Evolutionary conservation across 2,329 filamentous ascomycete genomes (phyloP).

Genomic region (Tolypocladium ophioglossoides): DNA sequence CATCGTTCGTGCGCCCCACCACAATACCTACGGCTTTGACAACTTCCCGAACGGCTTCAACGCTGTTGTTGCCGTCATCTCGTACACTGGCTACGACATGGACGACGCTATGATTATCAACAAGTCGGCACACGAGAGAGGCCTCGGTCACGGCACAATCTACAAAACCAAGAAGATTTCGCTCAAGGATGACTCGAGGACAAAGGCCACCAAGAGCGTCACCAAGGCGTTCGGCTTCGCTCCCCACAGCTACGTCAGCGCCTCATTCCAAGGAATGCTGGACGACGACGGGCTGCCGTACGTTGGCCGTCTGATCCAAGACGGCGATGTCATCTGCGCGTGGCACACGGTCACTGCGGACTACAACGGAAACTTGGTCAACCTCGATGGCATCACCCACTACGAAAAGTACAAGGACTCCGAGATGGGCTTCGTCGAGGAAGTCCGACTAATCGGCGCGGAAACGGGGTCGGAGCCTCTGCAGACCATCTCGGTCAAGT

Average conservation of each 20-base stretch:
- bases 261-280: slow-evolving; percentile 58
- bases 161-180: slow-evolving; percentile 96
- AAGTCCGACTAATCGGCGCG: slow-evolving; percentile 80
- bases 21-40: slow-evolving; percentile 94
- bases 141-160: slow-evolving; percentile 90
- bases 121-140: slow-evolving; percentile 91
- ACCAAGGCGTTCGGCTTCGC: slow-evolving; percentile 87
- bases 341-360: slow-evolving; percentile 83
- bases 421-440: slow-evolving; percentile 82
- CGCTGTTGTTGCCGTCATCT: slow-evolving; percentile 92
- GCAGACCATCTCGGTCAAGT: slow-evolving; percentile 85
- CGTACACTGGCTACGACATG: slow-evolving; percentile 99
- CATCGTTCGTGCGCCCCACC: slow-evolving; percentile 79
- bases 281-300: slow-evolving; percentile 82
- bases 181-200: slow-evolving; percentile 67
- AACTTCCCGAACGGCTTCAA: slow-evolving; percentile 98
- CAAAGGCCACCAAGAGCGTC: slow-evolving; percentile 55
- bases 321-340: slow-evolving; percentile 78
- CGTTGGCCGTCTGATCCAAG: slow-evolving; percentile 64
- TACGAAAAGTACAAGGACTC: slow-evolving; percentile 92
- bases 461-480: slow-evolving; percentile 75
- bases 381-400: slow-evolving; percentile 75
- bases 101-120: slow-evolving; percentile 99
- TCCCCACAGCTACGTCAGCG: slow-evolving; percentile 61
- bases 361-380: slow-evolving; percentile 66